Conservation (phyloP, 1,284 basidiomycete genomes). For the Phellopilus nigrolimitatus region DNA sequence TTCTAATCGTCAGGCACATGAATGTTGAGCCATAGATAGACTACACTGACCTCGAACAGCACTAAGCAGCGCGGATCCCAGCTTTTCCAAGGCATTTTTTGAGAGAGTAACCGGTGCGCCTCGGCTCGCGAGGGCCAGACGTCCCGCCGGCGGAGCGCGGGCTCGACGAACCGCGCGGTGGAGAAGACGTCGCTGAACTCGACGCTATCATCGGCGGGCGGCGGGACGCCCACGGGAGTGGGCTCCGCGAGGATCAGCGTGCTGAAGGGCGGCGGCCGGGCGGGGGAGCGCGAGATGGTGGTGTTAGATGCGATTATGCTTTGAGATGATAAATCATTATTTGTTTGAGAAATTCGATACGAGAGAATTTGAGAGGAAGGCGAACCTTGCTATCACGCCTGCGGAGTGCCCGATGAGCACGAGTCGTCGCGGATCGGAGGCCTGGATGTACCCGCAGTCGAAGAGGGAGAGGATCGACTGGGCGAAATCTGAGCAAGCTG, state of each 20-base stretch:
- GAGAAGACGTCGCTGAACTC: neutral
- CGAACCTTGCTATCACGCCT: neutral
- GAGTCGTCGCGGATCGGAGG: neutral
- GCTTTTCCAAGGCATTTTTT: neutral
- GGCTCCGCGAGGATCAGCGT: neutral
- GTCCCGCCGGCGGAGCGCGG: neutral
- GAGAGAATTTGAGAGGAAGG: too few species aligned
- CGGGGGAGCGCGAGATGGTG: too few species aligned
- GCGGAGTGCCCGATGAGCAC: constrained; percentile 7
- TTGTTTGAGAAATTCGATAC: neutral
- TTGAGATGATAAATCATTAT: neutral
- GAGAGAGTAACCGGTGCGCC: neutral
- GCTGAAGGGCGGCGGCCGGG: neutral
- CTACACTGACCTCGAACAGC: neutral
- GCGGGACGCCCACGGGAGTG: neutral
- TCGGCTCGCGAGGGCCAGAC: neutral
- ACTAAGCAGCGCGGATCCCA: constrained; percentile 1
- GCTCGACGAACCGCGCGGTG: neutral
- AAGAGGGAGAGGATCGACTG: constrained; percentile 1
- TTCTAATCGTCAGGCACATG: too few species aligned
- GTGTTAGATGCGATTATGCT: too few species aligned
- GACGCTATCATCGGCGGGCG: neutral
- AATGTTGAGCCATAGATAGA: too few species aligned
- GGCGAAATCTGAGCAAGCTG: constrained; percentile 7
- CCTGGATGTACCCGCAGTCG: neutral